Evolutionary conservation across 2,329 filamentous ascomycete species (phyloP), one percentile per base, ranked within the genome.

Genomic region (Simplicillium aogashimaense): DNA sequence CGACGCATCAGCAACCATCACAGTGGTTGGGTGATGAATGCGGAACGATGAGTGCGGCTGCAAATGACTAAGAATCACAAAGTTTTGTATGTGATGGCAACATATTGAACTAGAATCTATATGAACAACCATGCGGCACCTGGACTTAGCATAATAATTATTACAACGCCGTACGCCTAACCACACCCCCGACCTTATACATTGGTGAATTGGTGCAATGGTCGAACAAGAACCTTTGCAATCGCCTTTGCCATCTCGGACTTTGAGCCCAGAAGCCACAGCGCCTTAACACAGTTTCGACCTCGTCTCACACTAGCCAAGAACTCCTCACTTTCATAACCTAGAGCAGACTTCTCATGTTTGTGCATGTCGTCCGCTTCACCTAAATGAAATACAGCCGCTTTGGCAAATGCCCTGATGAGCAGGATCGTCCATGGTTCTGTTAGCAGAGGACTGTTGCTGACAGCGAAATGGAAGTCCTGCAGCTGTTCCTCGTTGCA

Each of bases 371-470:
- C 45, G 3, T 50, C 50, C 0, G 49, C 53, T 33, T 53, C 53
- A 12, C 64, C 53, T 2, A 75, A 45, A 7, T 61, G 49, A 15
- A 58, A 41, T 3, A 57, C 49, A 1, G 55, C 65, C 0, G 71
- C 67, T 47, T 65, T 69, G n/a, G 66, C 60, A 41, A 77, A 76
- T 0, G 67, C 65, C 20, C 69, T 60, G 40, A 75, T 67, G 17
- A 76, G 53, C 3, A 77, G 64, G n/a, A 68, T 65, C 1, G 73
- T 76, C 74, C 74, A 78, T 0, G 74, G 74, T 45, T 78, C 74
- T 0, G 72, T 76, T 17, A 78, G 52, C 10, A 78, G 59, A 0
- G 73, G 69, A 5, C 68, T 71, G 45, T 74, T 64, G 40, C 64
- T 72, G 18, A 75, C 60, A 1, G 71, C 70, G 43, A 67, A 66